Base-by-base conservation (phyloP, 1,284 basidiomycete genomes). In the Caloboletus firmus region DNA sequence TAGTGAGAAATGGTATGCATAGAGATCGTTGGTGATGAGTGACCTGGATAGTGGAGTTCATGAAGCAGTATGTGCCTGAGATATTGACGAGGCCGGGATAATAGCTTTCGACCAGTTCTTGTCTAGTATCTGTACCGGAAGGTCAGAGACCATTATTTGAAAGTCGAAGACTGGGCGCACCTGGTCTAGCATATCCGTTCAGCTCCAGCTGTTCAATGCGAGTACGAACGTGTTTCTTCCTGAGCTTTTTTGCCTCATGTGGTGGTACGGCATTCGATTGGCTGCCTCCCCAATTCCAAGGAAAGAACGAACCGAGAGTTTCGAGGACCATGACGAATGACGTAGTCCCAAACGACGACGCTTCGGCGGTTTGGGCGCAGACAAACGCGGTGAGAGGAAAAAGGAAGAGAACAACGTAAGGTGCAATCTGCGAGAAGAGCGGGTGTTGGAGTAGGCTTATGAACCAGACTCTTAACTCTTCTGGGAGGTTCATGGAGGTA, bases 51-150 rank as follows among this genome's bases (percentile, higher is more conserved):
- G 93, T 94, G 13, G 93, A 92, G 69, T 97, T 95, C 85, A 96
- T 90, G 75, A 95, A 97, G 67, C 94, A 96, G 59, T 95, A 90
- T 48, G 92, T 95, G 10, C 94, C 93, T n/a, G 91, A 93, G 35
- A 94, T 86, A 66, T 97, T 96, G 63, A 95, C 88, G 52, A 96
- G 84, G 2, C 93, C 94, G 6, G 91, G 88, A 72, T 91, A 95
- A 64, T 84, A 81, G 26, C 77, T 76, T 20, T 77, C 78, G 28
- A 40, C 47, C n/a, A 67, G 67, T 61, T 60, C 63, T 36, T 61
- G 63, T 56, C 58, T 65, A 42, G 45, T 26, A 26, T 66, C 67
- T 71, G 45, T 31, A 46, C 26, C 7, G 20, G 32, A 46, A 32
- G 20, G 50, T 60, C 26, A 55, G 48, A 36, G 28, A 41, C 22